Evolutionary conservation across 805 yeast genomes (phyloP).

Genomic region (Metschnikowia noctiluminum): DNA sequence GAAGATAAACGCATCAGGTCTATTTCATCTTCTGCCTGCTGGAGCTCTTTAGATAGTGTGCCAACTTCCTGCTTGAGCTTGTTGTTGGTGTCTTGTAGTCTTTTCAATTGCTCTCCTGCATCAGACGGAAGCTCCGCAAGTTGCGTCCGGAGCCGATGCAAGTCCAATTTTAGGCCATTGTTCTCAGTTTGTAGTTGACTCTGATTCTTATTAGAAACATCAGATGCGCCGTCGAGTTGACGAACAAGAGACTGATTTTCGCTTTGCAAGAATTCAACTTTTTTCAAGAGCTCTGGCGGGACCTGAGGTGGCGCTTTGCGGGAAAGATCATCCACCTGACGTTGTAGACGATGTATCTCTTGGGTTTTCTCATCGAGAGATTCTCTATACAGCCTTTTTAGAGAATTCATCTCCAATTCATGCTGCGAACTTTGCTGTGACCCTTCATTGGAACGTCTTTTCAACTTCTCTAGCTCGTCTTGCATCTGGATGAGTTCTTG

Average conservation of each 20-base stretch:
- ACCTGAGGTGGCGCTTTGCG: slow-evolving; percentile 2
- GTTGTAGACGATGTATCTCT: slow-evolving; percentile 10
- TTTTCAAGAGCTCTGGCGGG: slow-evolving; percentile 18
- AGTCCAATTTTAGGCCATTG: slow-evolving; percentile 13
- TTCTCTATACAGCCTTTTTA: slow-evolving; percentile 6
- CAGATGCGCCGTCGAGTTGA: slow-evolving; percentile 10
- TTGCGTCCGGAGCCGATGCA: slow-evolving; percentile 9
- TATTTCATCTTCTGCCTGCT: slow-evolving; percentile 7
- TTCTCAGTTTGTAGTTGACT: slow-evolving; percentile 10
- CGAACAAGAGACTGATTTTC: slow-evolving; percentile 22
- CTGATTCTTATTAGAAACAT: slow-evolving; percentile 2
- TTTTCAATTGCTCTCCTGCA: slow-evolving; percentile 6
- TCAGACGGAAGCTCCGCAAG: slow-evolving; percentile 10
- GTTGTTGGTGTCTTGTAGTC: slow-evolving; percentile 1
- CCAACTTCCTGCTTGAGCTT: not conserved
- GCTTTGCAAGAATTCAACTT: slow-evolving; percentile 16
- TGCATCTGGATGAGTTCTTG: slow-evolving; percentile 13
- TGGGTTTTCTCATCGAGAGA: slow-evolving; percentile 12
- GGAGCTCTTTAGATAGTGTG: slow-evolving; percentile 1
- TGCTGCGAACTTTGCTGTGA: not conserved
- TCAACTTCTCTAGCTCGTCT: slow-evolving; percentile 4
- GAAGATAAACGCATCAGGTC: slow-evolving; percentile 1
- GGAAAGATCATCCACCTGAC: slow-evolving; percentile 4
- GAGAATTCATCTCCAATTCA: slow-evolving; percentile 1
- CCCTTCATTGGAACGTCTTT: not conserved